A percentile compares a stretch with the other conserved stretches of the same genome.
These are phyloP conservation scores for Epichloe uncinata DNA, from an alignment of 2,329 filamentous ascomycete genomes.

Conservation along the genomic window DNA sequence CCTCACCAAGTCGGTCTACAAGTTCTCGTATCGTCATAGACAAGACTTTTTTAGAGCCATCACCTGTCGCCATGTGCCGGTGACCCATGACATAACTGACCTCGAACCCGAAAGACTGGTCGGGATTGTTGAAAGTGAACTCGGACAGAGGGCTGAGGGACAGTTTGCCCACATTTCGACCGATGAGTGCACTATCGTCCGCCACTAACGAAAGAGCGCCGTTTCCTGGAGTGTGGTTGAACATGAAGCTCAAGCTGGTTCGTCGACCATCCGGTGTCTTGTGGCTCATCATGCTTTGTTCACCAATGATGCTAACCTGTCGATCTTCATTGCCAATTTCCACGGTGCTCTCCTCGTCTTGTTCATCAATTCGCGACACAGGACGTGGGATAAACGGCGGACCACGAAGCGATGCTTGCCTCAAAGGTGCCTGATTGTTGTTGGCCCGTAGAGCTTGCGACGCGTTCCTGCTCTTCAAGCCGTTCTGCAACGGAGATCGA, in stretches of 20 bases:
- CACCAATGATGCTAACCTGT: constrained; percentile 39
- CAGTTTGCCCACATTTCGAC: constrained; percentile 53
- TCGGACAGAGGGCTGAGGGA: constrained; percentile 79
- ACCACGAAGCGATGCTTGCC: constrained; percentile 37
- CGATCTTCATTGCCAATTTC: constrained; percentile 29
- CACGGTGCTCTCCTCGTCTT: constrained; percentile 46
- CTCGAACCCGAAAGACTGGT: constrained; percentile 62
- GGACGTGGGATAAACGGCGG: constrained; percentile 48
- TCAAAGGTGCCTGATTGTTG: constrained; percentile 9
- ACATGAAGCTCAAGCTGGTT: constrained; percentile 37
- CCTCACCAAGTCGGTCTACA: constrained; percentile 80
- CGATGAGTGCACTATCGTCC: constrained; percentile 37
- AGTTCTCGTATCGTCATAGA: constrained; percentile 72
- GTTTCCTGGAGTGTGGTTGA: constrained; percentile 33
- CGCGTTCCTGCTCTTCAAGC: constrained; percentile 10
- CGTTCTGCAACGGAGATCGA: constrained; percentile 14
- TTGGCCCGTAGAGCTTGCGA: constrained; percentile 8
- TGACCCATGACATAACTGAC: constrained; percentile 58
- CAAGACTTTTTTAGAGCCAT: constrained; percentile 53
- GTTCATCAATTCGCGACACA: constrained; percentile 62
- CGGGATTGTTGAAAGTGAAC: constrained; percentile 72
- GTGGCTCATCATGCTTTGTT: constrained; percentile 31
- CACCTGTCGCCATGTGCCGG: constrained; percentile 40
- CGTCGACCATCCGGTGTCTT: constrained; percentile 26
- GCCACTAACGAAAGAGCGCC: constrained; percentile 23